Base-by-base conservation (phyloP, 2,329 filamentous ascomycete species). In the Fusarium incarnatum region DNA sequence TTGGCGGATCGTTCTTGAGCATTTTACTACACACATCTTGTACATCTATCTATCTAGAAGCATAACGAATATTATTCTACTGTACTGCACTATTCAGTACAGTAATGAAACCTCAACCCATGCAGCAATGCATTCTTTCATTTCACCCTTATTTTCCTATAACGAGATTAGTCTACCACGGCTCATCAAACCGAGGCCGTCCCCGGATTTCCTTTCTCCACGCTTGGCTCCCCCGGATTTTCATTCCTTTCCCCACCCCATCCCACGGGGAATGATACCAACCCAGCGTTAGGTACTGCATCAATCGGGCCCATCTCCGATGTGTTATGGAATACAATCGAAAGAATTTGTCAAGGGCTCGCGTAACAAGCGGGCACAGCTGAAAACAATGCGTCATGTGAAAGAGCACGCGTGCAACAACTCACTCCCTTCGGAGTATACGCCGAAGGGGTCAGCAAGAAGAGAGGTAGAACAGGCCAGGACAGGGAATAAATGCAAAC, bases 301-400 rank as follows among this genome's bases (percentile, higher is more conserved):
- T 50, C 45, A 47, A 25, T 50, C 18, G 23, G 27, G 16, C 53
- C 34, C 53, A 49, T 46, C 50, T 42, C 67, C 23, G 52, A 48
- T 32, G 30, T 25, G 34, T 41, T 41, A 18, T 53, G 37, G 49
- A 42, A 53, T 22, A 53, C 34, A 16, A 42, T 34, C 37, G 49
- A 53, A 53, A 41, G 47, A 41, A 68, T 57, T 64, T 64, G 65
- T 64, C 65, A 60, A 58, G 50, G 48, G 63, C 28, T 40, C 64
- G 48, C 53, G 65, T 69, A 66, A 66, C 47, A 30, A 48, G 47
- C 37, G 52, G 41, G 46, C 49, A 46, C 44, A 34, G 64, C 37
- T 32, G 48, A n/a, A 54, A 40, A 42, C 28, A 53, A 42, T 44
- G 63, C 63, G 65, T 75, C 70, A 74, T 73, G 70, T 68, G 72